Conservation (phyloP, 495 filamentous ascomycete genomes). For the Penicillium alfredii region DNA sequence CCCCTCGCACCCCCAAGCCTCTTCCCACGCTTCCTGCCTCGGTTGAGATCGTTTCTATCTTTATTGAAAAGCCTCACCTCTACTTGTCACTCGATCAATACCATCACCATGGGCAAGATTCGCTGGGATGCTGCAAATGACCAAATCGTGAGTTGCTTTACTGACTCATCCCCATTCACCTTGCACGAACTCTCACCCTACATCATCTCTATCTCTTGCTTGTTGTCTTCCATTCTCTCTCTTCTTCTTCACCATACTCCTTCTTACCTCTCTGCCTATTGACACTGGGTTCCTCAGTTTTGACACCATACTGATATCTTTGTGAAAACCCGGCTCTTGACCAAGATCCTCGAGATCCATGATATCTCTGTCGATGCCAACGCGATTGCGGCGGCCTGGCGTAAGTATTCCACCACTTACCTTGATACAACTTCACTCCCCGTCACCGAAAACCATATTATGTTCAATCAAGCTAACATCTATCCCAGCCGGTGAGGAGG, state of each 20-base stretch:
- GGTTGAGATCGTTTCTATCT: no score
- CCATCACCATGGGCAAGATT: not conserved
- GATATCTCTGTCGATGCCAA: slow-evolving; percentile 34
- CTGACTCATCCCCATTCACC: not conserved
- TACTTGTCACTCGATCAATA: no score
- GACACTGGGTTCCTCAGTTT: no score
- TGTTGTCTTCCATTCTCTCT: no score
- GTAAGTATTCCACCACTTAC: no score
- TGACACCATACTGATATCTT: not conserved
- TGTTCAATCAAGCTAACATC: slow-evolving; percentile 1
- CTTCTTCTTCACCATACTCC: not conserved
- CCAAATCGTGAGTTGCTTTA: slow-evolving; percentile 6
- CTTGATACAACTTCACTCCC: no score
- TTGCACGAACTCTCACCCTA: no score
- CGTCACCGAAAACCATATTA: not conserved
- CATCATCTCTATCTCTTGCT: no score
- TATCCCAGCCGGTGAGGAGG: slow-evolving; percentile 14
- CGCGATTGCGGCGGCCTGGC: slow-evolving; percentile 39
- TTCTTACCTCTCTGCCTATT: no score
- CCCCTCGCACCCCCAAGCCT: no score
- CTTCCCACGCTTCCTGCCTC: no score
- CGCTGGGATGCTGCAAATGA: slow-evolving; percentile 8
- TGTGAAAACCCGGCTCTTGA: slow-evolving; percentile 30
- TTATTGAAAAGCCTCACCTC: no score
- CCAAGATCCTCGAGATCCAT: slow-evolving; percentile 44